A percentile compares a stretch with the other conserved stretches of the same genome.
These are phyloP conservation scores for Rhodamnia rubescens DNA, from an alignment of 345 rosid genomes.

Conservation along the genomic window DNA sequence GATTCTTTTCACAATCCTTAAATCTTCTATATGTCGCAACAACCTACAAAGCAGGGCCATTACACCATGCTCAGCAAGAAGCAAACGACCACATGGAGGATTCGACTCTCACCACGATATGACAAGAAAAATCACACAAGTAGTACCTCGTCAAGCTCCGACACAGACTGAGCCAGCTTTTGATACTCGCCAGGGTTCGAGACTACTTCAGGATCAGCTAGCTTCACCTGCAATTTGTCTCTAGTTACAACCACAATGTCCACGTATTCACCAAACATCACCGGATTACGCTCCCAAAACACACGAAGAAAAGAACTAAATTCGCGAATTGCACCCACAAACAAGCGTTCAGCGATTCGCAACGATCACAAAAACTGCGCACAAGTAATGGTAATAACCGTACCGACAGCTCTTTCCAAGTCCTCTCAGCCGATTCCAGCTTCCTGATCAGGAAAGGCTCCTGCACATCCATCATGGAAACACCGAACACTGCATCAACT, in stretches of 20 bases:
- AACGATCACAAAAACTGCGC: background rate
- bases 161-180: slow-evolving; percentile 74
- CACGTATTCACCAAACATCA: background rate
- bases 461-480: slow-evolving; percentile 16
- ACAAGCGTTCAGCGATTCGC: background rate
- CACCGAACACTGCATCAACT: background rate
- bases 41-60: slow-evolving; percentile 28
- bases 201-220: slow-evolving; percentile 85
- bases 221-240: slow-evolving; percentile 42
- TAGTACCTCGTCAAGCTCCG: slow-evolving; percentile 86
- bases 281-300: background rate
- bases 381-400: background rate
- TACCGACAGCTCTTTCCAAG: slow-evolving; percentile 94
- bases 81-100: background rate
- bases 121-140: background rate
- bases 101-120: background rate
- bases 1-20: slow-evolving; percentile 76
- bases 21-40: slow-evolving; percentile 59
- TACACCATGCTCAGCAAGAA: background rate
- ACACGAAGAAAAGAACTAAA: background rate
- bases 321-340: background rate
- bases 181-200: slow-evolving; percentile 76
- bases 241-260: background rate
- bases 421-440: slow-evolving; percentile 90
- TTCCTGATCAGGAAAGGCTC: slow-evolving; percentile 71